Evolutionary conservation across 345 rosid genomes (phyloP).

Genomic region (Ricinus communis): DNA sequence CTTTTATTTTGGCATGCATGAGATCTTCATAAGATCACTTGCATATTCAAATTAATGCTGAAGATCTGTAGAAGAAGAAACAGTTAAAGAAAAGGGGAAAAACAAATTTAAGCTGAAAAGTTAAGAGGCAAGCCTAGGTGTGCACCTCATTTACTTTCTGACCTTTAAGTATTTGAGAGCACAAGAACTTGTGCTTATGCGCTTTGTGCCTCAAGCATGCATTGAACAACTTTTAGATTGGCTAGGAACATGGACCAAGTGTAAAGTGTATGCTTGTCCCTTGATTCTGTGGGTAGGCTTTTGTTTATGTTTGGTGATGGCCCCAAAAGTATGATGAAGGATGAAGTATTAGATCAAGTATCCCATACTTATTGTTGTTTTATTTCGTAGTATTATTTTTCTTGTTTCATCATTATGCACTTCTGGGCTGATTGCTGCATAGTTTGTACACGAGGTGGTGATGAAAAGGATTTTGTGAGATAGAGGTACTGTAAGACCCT

Average conservation of each 20-base stretch:
- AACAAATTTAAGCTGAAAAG: too few relatives aligned
- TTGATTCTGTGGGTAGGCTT: not conserved
- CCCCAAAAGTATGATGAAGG: not conserved
- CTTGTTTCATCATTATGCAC: not conserved
- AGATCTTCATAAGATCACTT: too few relatives aligned
- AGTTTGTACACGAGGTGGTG: not conserved
- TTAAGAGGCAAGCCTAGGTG: too few relatives aligned
- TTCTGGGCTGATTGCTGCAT: not conserved
- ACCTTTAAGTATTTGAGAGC: too few relatives aligned
- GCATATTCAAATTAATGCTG: too few relatives aligned
- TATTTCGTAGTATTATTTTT: not conserved
- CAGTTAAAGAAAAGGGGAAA: too few relatives aligned
- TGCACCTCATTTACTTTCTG: too few relatives aligned
- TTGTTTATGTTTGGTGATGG: conserved; percentile 4
- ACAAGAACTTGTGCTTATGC: too few relatives aligned
- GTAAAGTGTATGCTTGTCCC: not conserved
- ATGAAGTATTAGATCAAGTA: not conserved
- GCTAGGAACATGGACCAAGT: not conserved
- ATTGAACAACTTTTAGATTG: not conserved
- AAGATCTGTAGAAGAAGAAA: too few relatives aligned
- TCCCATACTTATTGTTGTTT: not conserved
- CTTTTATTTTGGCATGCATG: too few relatives aligned
- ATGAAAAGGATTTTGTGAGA: not conserved
- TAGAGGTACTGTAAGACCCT: not conserved
- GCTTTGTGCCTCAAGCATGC: too few relatives aligned